Conservation (phyloP, 225 moss, liverwort and hornwort species). For the Polytrichum commune region DNA sequence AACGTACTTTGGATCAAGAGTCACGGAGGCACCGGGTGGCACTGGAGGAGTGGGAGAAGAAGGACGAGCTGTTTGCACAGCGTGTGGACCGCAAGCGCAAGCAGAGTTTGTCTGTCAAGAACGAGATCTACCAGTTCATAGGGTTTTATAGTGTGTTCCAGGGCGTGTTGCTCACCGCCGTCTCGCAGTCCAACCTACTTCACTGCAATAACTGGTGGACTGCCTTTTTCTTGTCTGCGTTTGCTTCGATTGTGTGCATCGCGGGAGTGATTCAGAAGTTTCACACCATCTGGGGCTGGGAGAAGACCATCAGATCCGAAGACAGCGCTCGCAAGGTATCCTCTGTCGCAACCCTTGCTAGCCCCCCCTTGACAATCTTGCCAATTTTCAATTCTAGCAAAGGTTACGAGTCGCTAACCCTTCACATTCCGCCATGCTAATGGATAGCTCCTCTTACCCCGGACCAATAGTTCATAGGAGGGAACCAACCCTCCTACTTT, state of each 20-base stretch:
- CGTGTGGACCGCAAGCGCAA: conserved; percentile 42
- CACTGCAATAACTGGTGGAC: conserved; percentile 32
- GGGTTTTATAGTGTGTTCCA: conserved; percentile 48
- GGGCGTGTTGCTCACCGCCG: conserved; percentile 43
- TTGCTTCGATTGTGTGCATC: conserved; percentile 22
- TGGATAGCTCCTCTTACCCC: too few relatives aligned
- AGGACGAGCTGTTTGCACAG: conserved; percentile 14
- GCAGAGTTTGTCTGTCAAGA: conserved; percentile 17
- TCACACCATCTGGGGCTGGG: conserved; percentile 8
- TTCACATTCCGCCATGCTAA: too few relatives aligned
- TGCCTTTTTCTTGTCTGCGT: conserved; percentile 16
- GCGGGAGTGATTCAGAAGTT: too few relatives aligned
- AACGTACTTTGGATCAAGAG: conserved; percentile 26
- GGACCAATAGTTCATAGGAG: too few relatives aligned
- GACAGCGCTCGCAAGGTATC: conserved; percentile 12
- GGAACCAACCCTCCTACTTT: too few relatives aligned
- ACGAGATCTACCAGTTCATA: conserved; percentile 38
- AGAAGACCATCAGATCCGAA: conserved; percentile 20
- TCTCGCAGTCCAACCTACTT: conserved; percentile 27
- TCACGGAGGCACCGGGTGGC: conserved; percentile 12
- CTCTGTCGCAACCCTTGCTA: too few relatives aligned
- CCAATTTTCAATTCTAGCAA: too few relatives aligned
- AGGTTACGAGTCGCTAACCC: too few relatives aligned
- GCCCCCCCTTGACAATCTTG: too few relatives aligned
- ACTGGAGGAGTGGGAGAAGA: conserved; percentile 17